A percentile compares a stretch with the other conserved stretches of the same genome.
Conservation (phyloP, 1,139 yeast species). For the Arxiozyma heterogenica region DNA sequence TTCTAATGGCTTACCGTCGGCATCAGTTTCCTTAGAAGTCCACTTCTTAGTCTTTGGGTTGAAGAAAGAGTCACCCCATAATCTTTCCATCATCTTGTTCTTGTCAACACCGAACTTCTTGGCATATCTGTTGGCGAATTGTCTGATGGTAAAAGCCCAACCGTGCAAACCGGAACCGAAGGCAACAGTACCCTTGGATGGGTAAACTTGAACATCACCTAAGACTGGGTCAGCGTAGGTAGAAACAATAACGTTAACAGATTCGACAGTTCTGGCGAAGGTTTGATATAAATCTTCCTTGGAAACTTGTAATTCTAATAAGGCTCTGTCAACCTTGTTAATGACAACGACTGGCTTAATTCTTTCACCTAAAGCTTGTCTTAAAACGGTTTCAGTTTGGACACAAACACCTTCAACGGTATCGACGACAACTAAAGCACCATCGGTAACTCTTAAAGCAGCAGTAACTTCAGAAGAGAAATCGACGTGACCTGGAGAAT, state of each 20-base stretch:
- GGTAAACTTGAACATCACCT: slow-evolving; percentile 98
- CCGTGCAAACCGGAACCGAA: slow-evolving; percentile 99
- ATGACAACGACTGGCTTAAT: slow-evolving; percentile 97
- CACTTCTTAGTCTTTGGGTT: slow-evolving; percentile 99
- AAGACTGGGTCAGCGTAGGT: slow-evolving; percentile 84
- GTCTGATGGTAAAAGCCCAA: slow-evolving; percentile 99
- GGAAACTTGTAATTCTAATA: slow-evolving; percentile 96
- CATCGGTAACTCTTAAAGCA: slow-evolving; percentile 99
- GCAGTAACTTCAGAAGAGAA: slow-evolving; percentile 99
- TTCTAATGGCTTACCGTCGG: slow-evolving; percentile 90
- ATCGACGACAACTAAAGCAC: slow-evolving; percentile 99
- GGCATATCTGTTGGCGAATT: slow-evolving; percentile 95
- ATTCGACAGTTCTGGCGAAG: slow-evolving; percentile 97
- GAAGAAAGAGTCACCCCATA: slow-evolving; percentile 99
- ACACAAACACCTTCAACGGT: slow-evolving; percentile 99
- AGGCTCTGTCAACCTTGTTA: slow-evolving; percentile 99
- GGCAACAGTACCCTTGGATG: slow-evolving; percentile 98
- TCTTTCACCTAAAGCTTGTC: slow-evolving; percentile 99
- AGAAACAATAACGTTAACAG: slow-evolving; percentile 96
- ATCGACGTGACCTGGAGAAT: slow-evolving; percentile 99
- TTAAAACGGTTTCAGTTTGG: slow-evolving; percentile 98
- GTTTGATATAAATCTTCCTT: slow-evolving; percentile 99
- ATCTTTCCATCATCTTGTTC: slow-evolving; percentile 95
- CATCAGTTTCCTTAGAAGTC: slow-evolving; percentile 93
- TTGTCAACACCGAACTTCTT: slow-evolving; percentile 99